Evolutionary conservation across 2,329 filamentous ascomycete genomes (phyloP), one percentile per base, ranked within the genome.

Genomic region (Exophiala mesophila): DNA sequence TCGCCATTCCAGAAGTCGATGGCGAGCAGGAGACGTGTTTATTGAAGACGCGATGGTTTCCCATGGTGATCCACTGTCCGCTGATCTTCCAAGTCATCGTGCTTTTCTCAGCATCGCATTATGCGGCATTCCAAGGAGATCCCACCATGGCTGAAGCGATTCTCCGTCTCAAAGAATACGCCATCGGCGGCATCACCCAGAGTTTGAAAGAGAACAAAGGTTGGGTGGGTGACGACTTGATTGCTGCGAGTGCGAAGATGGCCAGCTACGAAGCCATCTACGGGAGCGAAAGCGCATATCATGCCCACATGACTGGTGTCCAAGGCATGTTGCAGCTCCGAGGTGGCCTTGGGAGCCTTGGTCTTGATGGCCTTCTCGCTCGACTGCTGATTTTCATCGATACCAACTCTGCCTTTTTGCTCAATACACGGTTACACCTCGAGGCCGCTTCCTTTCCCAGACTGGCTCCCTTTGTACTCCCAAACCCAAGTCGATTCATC

Each of bases 211-310:
- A 36, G 17, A 32, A 24, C 17, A 18, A 23, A 18, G 39, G 19
- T n/a, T 18, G 15, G 3, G 17, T 33, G n/a, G 26, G 33, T 1
- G 44, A 74, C 50, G 64, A 64, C 10, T 47, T 73, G 21, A 64
- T 74, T 37, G 68, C 66, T 6, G 70, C 72, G 2, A 69, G 73
- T 3, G 69, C 68, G 23, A 70, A 72, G 48, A 71, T 76, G 70
- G 72, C 71, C 7, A 68, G 66, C 46, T 75, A 71, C 53, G 72
- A 76, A 52, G 70, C 70, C n/a, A 67, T 73, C 47, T 72, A 68
- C 49, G 71, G 71, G 16, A 61, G 64, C 15, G 51, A 61, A 15
- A 54, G 60, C 3, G 61, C 63, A 10, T 74, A 69, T 45, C 57
- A 63, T 37, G 64, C 66, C 3, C 72, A 76, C 58, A 74, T 75